Conservation (phyloP, 495 filamentous ascomycete genomes). For the Neurospora tetrasperma region DNA sequence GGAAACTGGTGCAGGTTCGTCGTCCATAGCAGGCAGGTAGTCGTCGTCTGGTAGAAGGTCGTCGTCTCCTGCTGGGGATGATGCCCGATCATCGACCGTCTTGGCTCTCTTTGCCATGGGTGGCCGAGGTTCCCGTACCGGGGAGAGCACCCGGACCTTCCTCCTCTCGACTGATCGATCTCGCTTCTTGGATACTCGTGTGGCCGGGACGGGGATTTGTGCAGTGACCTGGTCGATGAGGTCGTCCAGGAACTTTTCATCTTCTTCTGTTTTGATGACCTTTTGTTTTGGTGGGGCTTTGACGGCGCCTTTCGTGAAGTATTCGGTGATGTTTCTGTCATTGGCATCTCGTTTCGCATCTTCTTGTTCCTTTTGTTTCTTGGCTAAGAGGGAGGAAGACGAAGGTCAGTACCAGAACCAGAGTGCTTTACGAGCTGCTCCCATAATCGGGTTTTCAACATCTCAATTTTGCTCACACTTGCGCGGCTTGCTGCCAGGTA, state of each 20-base stretch:
- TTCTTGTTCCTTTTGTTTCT: conserved; percentile 85
- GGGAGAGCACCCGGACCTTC: conserved; percentile 72
- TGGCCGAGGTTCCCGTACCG: conserved; percentile 40
- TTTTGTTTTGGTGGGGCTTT: conserved; percentile 67
- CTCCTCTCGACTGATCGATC: conserved; percentile 63
- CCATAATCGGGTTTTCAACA: background rate
- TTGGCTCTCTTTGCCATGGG: conserved; percentile 41
- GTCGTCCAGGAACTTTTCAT: conserved; percentile 74
- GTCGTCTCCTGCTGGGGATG: conserved; percentile 34
- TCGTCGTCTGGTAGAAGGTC: conserved; percentile 46
- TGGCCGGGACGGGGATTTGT: conserved; percentile 53
- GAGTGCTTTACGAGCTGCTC: background rate
- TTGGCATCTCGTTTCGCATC: conserved; percentile 74
- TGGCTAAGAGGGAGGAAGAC: conserved; percentile 39
- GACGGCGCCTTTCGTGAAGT: conserved; percentile 69
- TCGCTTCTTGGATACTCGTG: conserved; percentile 45
- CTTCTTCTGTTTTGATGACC: conserved; percentile 63
- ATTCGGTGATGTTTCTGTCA: conserved; percentile 85
- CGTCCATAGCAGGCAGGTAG: conserved; percentile 40
- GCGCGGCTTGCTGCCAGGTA: conserved; percentile 43
- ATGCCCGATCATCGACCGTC: conserved; percentile 31
- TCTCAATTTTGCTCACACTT: conserved; percentile 29
- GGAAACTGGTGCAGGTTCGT: conserved; percentile 31
- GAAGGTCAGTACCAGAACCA: background rate
- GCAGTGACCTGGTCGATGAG: conserved; percentile 83